Base-by-base conservation (phyloP, 495 filamentous ascomycete genomes). In the Clohesyomyces aquaticus region DNA sequence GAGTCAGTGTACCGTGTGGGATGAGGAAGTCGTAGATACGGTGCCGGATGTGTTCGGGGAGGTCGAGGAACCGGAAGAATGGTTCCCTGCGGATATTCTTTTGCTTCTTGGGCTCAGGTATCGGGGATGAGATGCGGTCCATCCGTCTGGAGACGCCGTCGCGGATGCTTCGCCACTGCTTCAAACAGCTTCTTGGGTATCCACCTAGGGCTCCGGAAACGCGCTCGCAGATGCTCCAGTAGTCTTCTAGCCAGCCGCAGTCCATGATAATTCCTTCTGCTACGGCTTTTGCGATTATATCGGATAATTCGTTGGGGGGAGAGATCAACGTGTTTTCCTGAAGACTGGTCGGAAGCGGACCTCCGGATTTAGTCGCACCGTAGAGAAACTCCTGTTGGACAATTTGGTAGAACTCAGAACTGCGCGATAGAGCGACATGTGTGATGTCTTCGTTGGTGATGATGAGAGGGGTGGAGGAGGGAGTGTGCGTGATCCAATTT, bases 31-130 rank as follows among this genome's bases (percentile, higher is more conserved):
- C 27, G 35, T 61, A 61, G 23, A 61, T 45, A 8, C n/a, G 28
- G 3, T 53, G 23, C 14, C 58, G 26, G 18, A 61, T 25, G 9
- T 61, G 38, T 21, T 52, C 58, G 4, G 58, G 58, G 4, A 61
- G 48, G 12, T 51, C 47, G 11, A 61, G 32, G 46, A 61, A 61
- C 14, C 45, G 58, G 48, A 61, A 61, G n/a, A n/a, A n/a, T n/a
- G n/a, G n/a, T n/a, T n/a, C n/a, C n/a, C n/a, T n/a, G n/a, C n/a
- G n/a, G 4, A 41, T 8, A 14, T 18, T 43, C 27, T 35, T 43
- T 19, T 32, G 12, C 18, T 12, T 4, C 4, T 52, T 43, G 11
- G 41, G 12, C 21, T 42, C 27, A 0, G 4, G 10, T n/a, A 41
- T 10, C 23, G 2, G 2, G n/a, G 49, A 6, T 2, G 23, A 29